These are phyloP conservation scores for Shiraia sp. DNA, from an alignment of 2,329 filamentous ascomycete genomes.

Conservation along the genomic window DNA sequence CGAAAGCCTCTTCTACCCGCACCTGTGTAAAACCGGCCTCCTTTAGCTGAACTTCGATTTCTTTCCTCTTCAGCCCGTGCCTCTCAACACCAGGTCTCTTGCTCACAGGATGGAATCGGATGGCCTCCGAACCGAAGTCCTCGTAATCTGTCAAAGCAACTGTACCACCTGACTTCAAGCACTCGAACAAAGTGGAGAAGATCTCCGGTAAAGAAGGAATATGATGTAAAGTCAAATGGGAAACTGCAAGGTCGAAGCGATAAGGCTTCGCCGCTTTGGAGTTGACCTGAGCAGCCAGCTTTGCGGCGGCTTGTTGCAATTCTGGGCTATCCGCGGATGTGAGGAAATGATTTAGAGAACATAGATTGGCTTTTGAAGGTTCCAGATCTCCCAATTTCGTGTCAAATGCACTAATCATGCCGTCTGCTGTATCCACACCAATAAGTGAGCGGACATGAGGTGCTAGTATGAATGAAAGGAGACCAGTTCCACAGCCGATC, in stretches of 20 bases:
- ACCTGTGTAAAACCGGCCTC: constrained; percentile 57
- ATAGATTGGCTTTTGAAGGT: constrained; percentile 45
- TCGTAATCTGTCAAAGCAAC: constrained; percentile 63
- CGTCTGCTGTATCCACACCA: constrained; percentile 58
- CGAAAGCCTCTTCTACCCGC: constrained; percentile 53
- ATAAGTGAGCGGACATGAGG: constrained; percentile 54
- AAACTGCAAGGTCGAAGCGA: constrained; percentile 56
- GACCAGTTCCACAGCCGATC: constrained; percentile 61
- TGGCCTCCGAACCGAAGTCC: constrained; percentile 57
- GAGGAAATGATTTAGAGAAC: constrained; percentile 53
- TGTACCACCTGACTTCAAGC: constrained; percentile 53
- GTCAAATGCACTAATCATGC: constrained; percentile 59
- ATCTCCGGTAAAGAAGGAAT: constrained; percentile 52
- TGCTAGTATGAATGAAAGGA: constrained; percentile 56
- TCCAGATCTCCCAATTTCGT: constrained; percentile 47
- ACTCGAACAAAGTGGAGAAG: constrained; percentile 52
- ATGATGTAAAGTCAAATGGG: constrained; percentile 62
- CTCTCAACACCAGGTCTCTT: constrained; percentile 60
- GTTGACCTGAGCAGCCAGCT: constrained; percentile 34
- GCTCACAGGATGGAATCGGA: constrained; percentile 56
- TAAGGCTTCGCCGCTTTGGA: constrained; percentile 22
- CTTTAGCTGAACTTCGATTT: constrained; percentile 50
- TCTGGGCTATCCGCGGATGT: constrained; percentile 54
- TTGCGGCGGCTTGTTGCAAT: constrained; percentile 32
- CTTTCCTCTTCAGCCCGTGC: constrained; percentile 54